Base-by-base conservation (phyloP, 352 stramenopile genomes). In the Saprolegnia parasitica region DNA sequence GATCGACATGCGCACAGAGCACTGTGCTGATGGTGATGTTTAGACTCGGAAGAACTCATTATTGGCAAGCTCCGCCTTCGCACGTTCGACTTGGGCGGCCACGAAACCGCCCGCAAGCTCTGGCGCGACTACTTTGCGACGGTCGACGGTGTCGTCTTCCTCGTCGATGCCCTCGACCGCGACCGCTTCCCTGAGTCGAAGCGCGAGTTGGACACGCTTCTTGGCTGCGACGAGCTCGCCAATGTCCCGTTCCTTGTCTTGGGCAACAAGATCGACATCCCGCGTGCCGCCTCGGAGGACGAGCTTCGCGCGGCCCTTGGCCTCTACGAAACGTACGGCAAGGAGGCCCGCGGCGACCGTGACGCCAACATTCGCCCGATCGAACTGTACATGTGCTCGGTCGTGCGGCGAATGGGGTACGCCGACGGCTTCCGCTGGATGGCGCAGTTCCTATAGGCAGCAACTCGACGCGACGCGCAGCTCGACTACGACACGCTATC, bases 71-170 rank as follows among this genome's bases (percentile, higher is more conserved):
- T 99, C 71, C 97, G 97, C 81, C 97, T 99, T 75, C 98, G 98
- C 73, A 99, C 98, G 54, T 99, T 99, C 80, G 98, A 99, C 84
- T 79, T 99, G 64, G 98, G 98, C 49, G 98, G 98, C 55, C 98
- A 99, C 86, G 97, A 99, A 79, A 98, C 96, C 20, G 93, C 93
- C 35, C 88, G 95, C 71, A 91, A 92, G 73, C 86, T 99, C 39
- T 99, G 98, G 98, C 95, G 98, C 76, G 96, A 99, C 81, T 99
- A 99, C 84, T 99, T 99, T 70, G 98, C 97, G 29, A 99, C 96
- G 11, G 90, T 99, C 18, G 97, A 99, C 76, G 98, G 94, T 29
- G 97, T 99, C n/a, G 97, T 99, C 21, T 99, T 99, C 77, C 87
- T 99, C 20, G 98, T 99, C 10, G 98, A 99, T 83, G 95, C 97